Base-by-base conservation (phyloP, 2,329 filamentous ascomycete species). In the Aspergillus hortae region DNA sequence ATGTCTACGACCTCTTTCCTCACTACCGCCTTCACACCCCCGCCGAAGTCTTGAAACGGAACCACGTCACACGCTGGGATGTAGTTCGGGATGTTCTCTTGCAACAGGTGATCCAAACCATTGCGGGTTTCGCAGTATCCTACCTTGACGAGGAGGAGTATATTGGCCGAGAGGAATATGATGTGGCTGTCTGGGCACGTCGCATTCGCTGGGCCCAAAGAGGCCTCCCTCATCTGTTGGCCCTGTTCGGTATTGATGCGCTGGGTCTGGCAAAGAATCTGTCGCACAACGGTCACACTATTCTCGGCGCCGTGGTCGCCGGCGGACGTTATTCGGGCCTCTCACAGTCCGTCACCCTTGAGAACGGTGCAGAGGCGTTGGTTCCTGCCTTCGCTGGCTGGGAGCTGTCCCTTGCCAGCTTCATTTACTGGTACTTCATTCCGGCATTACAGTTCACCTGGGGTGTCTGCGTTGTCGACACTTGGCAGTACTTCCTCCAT, bases 401-500 rank as follows among this genome's bases (percentile, higher is more conserved):
- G 92, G 92, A 97, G 73, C 66, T 95, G 41, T 59, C 79, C 27
- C 72, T 84, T 32, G 94, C 90, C 40, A 88, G 87, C 71, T 77
- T 82, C 55, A 83, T 96, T 59, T 97, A 97, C 76, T 88, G 89
- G 79, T 74, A 85, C 56, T 68, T 86, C 36, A 80, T 97, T 56
- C 94, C 94, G 0, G 80, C 77, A 3, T 50, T 92, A 45, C 92
- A 97, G 70, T 89, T 96, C 67, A 74, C 82, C 52, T 65, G 89
- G 46, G 94, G 86, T 21, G 81, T 92, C 54, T 75, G 83, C 58
- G 78, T 95, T 59, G 82, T 97, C 61, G 94, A 99, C 74, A 94
- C 91, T 42, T 99, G 94, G 94, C 92, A 99, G 70, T 99, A 99
- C 76, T 96, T 96, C 74, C 81, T 92, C 64, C 94, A 99, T 74